phyloP scores from a whole-genome alignment of 208 protist species.

The Leishmania amazonensis region DNA sequence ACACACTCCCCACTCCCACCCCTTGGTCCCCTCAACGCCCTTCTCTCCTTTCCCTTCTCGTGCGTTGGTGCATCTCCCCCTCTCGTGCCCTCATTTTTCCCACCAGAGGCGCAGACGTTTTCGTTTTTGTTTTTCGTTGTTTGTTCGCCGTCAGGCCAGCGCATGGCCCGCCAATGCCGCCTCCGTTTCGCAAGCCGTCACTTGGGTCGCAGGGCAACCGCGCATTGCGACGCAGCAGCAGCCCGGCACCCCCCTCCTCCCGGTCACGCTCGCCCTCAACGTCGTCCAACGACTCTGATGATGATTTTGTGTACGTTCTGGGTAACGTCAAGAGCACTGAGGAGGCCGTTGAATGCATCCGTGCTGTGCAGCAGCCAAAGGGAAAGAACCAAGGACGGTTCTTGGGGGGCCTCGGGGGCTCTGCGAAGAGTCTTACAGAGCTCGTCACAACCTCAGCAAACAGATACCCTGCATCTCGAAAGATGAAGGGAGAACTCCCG shows the following conservation, averaged over 20 bases:
- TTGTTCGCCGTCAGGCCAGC: neutral
- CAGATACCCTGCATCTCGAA: neutral
- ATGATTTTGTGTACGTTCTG: constrained; percentile 42
- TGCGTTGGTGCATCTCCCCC: neutral
- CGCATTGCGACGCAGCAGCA: neutral
- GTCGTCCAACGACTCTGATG: constrained; percentile 24
- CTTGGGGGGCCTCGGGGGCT: constrained; percentile 1
- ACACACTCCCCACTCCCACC: too few species aligned
- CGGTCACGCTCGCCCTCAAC: constrained; percentile 10
- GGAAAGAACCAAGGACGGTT: neutral
- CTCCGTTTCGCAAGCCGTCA: constrained; percentile 2
- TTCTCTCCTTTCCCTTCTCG: constrained; percentile 9
- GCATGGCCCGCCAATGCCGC: neutral
- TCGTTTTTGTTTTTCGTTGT: neutral
- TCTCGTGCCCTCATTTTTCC: neutral
- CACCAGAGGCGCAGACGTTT: neutral
- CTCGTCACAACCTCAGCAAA: neutral
- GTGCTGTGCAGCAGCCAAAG: constrained; percentile 29
- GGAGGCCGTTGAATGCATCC: constrained; percentile 45
- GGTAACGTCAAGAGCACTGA: constrained; percentile 35
- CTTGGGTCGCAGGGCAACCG: neutral
- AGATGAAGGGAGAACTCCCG: constrained; percentile 37
- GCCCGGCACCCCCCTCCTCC: neutral
- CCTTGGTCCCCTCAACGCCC: constrained; percentile 10
- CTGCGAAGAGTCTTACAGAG: constrained; percentile 14